A percentile compares a stretch with the other conserved stretches of the same genome.
These are phyloP conservation scores for Tolypocladium ophioglossoides DNA, from an alignment of 2,329 filamentous ascomycete genomes.

Conservation along the genomic window DNA sequence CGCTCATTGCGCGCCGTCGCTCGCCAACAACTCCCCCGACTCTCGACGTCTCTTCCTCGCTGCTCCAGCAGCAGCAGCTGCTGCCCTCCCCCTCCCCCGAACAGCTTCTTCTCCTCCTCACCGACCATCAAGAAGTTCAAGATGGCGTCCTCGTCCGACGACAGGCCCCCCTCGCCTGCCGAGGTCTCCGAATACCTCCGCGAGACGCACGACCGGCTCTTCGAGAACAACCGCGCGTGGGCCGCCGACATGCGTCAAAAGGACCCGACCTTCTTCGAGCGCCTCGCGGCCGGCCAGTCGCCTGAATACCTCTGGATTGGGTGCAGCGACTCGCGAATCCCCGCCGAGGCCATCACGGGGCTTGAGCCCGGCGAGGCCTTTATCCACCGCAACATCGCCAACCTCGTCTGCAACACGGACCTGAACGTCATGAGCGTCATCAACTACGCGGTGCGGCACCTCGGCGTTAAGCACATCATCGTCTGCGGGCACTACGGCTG, in stretches of 20 bases:
- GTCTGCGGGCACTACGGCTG: conserved; percentile 74
- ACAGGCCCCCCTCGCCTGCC: not conserved
- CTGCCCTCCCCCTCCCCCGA: not conserved
- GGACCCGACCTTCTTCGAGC: conserved; percentile 56
- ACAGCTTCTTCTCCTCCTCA: not conserved
- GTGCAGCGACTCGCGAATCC: conserved; percentile 82
- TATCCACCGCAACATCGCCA: conserved; percentile 91
- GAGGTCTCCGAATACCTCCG: conserved; percentile 36
- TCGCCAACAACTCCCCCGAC: not conserved
- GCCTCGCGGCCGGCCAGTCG: conserved; percentile 52
- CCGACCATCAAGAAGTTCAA: not conserved
- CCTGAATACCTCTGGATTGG: conserved; percentile 81
- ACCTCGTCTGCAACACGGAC: conserved; percentile 71
- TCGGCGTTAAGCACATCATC: conserved; percentile 72
- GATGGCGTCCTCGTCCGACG: conserved; percentile 1
- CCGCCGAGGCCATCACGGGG: conserved; percentile 79
- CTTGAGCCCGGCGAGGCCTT: conserved; percentile 85
- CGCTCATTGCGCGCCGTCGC: not conserved
- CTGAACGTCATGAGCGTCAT: conserved; percentile 74
- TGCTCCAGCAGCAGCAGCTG: conserved; percentile 1
- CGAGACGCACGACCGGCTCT: conserved; percentile 56
- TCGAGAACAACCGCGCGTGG: conserved; percentile 59
- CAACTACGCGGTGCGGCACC: conserved; percentile 73
- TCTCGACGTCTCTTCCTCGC: not conserved
- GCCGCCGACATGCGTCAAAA: conserved; percentile 44